Conservation (phyloP, 1,284 basidiomycete genomes). For the Trichosporon coremiiforme region DNA sequence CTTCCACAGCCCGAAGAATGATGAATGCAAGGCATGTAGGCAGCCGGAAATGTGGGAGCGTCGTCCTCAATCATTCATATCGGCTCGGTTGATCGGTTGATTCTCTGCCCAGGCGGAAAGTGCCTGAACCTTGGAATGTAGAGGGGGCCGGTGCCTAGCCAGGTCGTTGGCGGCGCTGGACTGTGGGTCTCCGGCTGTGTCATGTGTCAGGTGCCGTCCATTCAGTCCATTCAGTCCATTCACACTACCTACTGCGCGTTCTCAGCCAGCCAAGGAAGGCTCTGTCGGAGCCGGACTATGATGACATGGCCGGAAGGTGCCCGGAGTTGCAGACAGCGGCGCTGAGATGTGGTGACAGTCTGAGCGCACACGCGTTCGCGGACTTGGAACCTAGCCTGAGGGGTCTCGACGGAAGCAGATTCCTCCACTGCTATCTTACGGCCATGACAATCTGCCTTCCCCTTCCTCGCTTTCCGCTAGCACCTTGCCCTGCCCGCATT, state of each 20-base stretch:
- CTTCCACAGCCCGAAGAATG: not conserved
- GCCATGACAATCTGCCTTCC: not conserved
- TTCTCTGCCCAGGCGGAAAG: not conserved
- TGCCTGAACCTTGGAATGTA: not conserved
- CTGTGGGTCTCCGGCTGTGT: not conserved
- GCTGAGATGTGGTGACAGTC: no score
- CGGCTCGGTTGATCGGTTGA: not conserved
- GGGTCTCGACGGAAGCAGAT: slow-evolving; percentile 1
- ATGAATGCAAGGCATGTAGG: not conserved
- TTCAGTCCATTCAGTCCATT: not conserved
- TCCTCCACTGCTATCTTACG: no score
- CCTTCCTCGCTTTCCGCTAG: not conserved
- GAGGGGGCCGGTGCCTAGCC: not conserved
- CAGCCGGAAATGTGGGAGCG: not conserved
- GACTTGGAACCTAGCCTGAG: no score
- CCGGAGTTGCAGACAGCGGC: no score
- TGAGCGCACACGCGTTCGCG: no score
- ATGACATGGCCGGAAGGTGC: no score
- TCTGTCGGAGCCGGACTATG: no score
- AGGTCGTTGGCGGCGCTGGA: no score
- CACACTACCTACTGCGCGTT: no score
- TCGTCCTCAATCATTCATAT: not conserved
- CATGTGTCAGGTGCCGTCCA: not conserved
- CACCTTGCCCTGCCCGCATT: no score
- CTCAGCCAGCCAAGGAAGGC: no score